Conservation (phyloP, 352 stramenopile genomes). For the Phytophthora pini region DNA sequence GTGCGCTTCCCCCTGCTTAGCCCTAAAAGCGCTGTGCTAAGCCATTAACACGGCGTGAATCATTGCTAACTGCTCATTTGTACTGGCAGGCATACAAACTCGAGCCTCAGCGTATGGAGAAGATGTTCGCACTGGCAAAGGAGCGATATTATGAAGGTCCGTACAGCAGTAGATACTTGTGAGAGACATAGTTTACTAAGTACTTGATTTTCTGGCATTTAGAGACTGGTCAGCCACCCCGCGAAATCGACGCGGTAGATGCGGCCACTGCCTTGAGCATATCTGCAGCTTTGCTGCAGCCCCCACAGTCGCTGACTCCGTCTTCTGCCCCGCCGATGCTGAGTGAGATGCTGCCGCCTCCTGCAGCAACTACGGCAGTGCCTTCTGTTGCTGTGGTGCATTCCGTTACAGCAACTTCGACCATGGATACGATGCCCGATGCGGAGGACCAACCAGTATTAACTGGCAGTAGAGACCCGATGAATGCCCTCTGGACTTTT, state of each 20-base stretch:
- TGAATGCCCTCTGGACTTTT: conserved; percentile 77
- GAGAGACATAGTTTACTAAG: background rate
- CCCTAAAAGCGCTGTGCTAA: background rate
- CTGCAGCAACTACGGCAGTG: background rate
- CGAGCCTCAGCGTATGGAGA: conserved; percentile 60
- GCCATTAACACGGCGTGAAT: no score
- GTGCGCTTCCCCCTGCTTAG: conserved; percentile 30
- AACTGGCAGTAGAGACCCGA: conserved; percentile 45
- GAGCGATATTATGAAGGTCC: conserved; percentile 45
- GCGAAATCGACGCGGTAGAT: conserved; percentile 16
- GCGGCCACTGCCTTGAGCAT: conserved; percentile 14
- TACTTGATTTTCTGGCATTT: conserved; percentile 6
- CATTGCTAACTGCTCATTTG: no score
- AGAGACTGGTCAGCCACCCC: conserved; percentile 16
- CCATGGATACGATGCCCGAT: conserved; percentile 24
- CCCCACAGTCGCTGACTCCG: background rate
- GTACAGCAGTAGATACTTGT: background rate
- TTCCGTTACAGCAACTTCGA: conserved; percentile 12
- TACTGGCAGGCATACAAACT: conserved; percentile 51
- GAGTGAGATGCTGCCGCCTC: conserved; percentile 23
- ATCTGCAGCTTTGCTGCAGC: conserved; percentile 19
- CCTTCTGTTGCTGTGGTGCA: conserved; percentile 10
- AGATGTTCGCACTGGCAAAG: conserved; percentile 52
- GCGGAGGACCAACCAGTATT: conserved; percentile 16
- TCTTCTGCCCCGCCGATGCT: conserved; percentile 20